Percentiles rank a stretch among this genome's conserved stretches.
phyloP scores from a whole-genome alignment of 2,329 filamentous ascomycete species.

The Fusarium oxysporum region DNA sequence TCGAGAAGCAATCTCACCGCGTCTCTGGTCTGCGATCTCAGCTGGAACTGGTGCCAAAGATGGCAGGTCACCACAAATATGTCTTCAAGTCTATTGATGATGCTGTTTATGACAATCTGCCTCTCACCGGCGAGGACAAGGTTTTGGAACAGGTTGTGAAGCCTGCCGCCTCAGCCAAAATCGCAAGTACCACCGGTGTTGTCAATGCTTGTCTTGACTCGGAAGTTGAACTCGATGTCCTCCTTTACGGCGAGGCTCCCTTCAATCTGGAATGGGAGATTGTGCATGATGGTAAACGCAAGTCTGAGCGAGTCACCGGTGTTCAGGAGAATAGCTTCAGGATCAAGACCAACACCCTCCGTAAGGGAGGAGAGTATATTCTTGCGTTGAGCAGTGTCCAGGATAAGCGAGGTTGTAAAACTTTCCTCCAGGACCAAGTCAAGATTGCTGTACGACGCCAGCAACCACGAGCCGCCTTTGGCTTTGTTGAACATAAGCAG shows the following conservation, averaged over 20 bases:
- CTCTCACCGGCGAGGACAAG: constrained; percentile 70
- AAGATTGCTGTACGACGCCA: constrained; percentile 90
- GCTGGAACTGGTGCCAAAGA: constrained; percentile 82
- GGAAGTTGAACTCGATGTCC: constrained; percentile 77
- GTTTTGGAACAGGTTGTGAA: constrained; percentile 90
- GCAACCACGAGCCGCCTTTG: constrained; percentile 87
- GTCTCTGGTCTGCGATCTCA: constrained; percentile 83
- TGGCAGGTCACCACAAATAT: constrained; percentile 89
- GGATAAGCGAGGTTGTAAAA: constrained; percentile 87
- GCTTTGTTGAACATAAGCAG: constrained; percentile 83
- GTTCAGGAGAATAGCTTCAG: constrained; percentile 73
- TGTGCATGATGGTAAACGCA: constrained; percentile 87
- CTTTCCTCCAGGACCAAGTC: constrained; percentile 83
- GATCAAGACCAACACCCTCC: constrained; percentile 80
- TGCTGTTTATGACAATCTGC: constrained; percentile 77
- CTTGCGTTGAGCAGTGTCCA: constrained; percentile 87
- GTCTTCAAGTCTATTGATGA: constrained; percentile 85
- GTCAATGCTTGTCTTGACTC: constrained; percentile 86
- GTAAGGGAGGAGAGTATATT: constrained; percentile 89
- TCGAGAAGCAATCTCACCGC: constrained; percentile 64
- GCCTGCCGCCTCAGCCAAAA: constrained; percentile 85
- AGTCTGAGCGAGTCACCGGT: constrained; percentile 71
- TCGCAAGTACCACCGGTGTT: constrained; percentile 65
- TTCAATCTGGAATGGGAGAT: constrained; percentile 94
- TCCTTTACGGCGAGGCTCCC: constrained; percentile 83